A percentile compares a stretch with the other conserved stretches of the same genome.
Conservation (phyloP, 208 protist species). For the Trypanosoma scelopori region DNA sequence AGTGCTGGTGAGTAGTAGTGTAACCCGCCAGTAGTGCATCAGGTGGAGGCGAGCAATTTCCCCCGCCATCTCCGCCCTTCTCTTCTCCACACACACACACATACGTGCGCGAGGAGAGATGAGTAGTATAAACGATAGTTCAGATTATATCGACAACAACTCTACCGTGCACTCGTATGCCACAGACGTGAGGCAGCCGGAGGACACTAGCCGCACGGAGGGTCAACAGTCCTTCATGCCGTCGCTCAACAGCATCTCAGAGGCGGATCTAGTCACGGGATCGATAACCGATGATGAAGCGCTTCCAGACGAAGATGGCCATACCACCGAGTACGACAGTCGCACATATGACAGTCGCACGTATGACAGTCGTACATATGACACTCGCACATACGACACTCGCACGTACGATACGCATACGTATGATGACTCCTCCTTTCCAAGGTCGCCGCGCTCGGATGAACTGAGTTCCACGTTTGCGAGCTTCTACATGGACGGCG, state of each 20-base stretch:
- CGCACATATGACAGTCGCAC: constrained; percentile 22
- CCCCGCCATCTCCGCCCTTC: too few relatives aligned
- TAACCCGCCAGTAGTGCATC: background rate
- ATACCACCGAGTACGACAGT: constrained; percentile 32
- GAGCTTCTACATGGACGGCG: constrained; percentile 78
- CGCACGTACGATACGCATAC: constrained; percentile 23
- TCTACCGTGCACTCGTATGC: constrained; percentile 14
- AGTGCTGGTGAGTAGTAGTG: too few relatives aligned
- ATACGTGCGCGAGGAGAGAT: constrained; percentile 18
- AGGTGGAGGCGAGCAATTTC: background rate
- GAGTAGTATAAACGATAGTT: constrained; percentile 69
- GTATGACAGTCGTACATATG: constrained; percentile 19
- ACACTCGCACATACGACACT: constrained; percentile 19
- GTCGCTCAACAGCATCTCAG: constrained; percentile 18
- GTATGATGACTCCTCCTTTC: constrained; percentile 52
- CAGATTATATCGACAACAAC: constrained; percentile 29
- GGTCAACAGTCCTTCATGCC: constrained; percentile 13
- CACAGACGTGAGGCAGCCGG: background rate
- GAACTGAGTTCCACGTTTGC: constrained; percentile 82
- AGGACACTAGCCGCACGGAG: constrained; percentile 2
- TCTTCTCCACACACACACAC: too few relatives aligned
- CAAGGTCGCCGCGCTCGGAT: constrained; percentile 55
- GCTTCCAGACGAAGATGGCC: constrained; percentile 26
- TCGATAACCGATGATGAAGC: constrained; percentile 20
- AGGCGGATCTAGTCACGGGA: constrained; percentile 13